Conservation (phyloP, 2,329 filamentous ascomycete species). For the Pseudogymnoascus pannorum region DNA sequence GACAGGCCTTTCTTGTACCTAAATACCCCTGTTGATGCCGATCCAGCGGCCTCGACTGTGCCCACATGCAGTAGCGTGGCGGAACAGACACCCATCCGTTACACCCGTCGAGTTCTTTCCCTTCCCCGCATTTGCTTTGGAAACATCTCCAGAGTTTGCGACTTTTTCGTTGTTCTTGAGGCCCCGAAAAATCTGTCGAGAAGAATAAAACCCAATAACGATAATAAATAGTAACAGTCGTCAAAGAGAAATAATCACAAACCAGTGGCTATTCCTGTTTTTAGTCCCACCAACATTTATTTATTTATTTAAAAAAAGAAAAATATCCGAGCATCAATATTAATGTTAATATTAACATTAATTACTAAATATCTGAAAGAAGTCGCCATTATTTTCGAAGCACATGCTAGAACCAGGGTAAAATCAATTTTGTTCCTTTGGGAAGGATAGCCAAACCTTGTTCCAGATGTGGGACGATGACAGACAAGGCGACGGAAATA, state of each 20-base stretch:
- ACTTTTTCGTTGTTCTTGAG: neutral
- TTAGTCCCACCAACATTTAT: neutral
- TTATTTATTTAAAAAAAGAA: neutral
- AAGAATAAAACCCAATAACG: neutral
- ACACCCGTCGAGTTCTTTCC: conserved; percentile 2
- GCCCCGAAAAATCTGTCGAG: neutral
- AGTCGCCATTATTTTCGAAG: neutral
- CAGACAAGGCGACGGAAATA: neutral
- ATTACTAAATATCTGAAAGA: neutral
- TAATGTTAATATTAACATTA: no score
- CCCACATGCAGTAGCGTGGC: conserved; percentile 8
- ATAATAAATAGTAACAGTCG: neutral
- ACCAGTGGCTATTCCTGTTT: neutral
- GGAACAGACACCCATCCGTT: neutral
- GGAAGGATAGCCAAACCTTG: neutral
- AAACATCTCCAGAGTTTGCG: neutral
- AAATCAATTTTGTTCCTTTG: neutral
- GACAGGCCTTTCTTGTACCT: neutral
- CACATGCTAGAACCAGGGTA: neutral
- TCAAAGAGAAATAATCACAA: neutral
- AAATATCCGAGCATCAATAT: neutral
- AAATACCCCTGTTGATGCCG: neutral
- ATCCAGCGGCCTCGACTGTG: conserved; percentile 3
- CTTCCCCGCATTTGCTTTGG: neutral
- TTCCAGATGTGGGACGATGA: neutral